Evolutionary conservation across 2,329 filamentous ascomycete species (phyloP), one percentile per base, ranked within the genome.

Genomic region (Ascomycota sp.): DNA sequence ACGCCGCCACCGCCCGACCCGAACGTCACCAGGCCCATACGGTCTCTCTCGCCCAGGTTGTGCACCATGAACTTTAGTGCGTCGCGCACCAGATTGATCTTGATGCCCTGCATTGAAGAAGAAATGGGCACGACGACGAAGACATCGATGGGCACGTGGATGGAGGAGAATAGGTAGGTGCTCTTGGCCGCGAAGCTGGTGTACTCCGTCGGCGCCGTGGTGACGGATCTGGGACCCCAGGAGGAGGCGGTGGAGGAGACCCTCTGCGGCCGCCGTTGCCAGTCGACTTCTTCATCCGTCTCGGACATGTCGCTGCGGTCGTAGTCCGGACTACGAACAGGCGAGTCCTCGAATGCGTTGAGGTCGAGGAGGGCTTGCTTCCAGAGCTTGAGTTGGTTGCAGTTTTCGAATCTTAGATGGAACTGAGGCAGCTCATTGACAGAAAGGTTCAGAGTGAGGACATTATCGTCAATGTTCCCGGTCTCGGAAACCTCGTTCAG

Each of bases 51-150:
- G 21, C 89, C 89, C 1, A 98, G 69, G 28, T 72, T 86, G 40
- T 76, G 68, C 2, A 98, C 81, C 51, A 98, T 75, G 50, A 95
- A 98, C 34, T 79, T 81, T 23, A 98, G 63, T 0, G 86, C 78
- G 51, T 98, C 89, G 25, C 83, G 75, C 10, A 98, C 70, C 1
- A 98, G 63, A 36, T 86, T 92, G 46, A 95, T 94, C 57, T 98
- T 98, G 35, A 98, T 69, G n/a, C 89, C 89, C 52, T 95, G 89
- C 86, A 95, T 98, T 0, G 89, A 95, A 1, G 86, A 92, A 0
- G 89, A 95, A 5, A 98, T 83, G 0, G 89, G 89, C 22, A 98
- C 85, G 15, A 98, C 89, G 1, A 95, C 82, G 0, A 98, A 86
- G 20, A 98, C 74, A 46, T 98, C 89, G 31, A 95, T 70, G 2